A percentile compares a stretch with the other conserved stretches of the same genome.
phyloP scores from a whole-genome alignment of 1,139 yeast species.

The Entelexis paramagnoliae region DNA sequence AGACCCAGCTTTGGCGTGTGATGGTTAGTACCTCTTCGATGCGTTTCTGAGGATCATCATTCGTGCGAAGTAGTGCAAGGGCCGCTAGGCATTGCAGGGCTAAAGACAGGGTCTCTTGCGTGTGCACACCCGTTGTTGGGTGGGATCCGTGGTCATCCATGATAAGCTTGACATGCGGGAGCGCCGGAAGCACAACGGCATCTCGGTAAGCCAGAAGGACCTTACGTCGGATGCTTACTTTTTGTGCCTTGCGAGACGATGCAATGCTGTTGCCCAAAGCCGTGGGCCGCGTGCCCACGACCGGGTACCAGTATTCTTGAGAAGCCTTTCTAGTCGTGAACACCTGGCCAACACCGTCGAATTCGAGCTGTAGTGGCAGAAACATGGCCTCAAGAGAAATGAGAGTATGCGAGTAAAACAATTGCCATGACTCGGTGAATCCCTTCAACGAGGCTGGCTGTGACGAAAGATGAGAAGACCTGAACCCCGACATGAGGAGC shows the following conservation, averaged over 20 bases:
- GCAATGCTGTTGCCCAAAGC: neutral
- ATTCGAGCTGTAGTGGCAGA: slow-evolving; percentile 48
- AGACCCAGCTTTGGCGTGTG: slow-evolving; percentile 1
- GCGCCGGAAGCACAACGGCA: slow-evolving; percentile 32
- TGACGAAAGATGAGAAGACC: slow-evolving; percentile 26
- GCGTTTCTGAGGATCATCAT: slow-evolving; percentile 44
- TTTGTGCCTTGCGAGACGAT: slow-evolving; percentile 19
- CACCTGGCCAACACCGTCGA: slow-evolving; percentile 35
- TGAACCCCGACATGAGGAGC: slow-evolving; percentile 32
- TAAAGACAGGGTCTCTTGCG: slow-evolving; percentile 32
- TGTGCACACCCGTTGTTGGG: slow-evolving; percentile 15
- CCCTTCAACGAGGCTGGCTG: slow-evolving; percentile 25
- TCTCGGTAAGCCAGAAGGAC: slow-evolving; percentile 33
- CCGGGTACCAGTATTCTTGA: slow-evolving; percentile 35
- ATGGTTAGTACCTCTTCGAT: slow-evolving; percentile 38
- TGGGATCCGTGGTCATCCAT: slow-evolving; percentile 13
- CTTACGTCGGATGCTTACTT: slow-evolving; percentile 30
- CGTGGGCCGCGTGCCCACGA: slow-evolving; percentile 16
- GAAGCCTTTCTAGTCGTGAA: slow-evolving; percentile 29
- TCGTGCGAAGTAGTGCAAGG: slow-evolving; percentile 41
- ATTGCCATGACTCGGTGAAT: slow-evolving; percentile 42
- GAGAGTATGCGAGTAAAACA: slow-evolving; percentile 43
- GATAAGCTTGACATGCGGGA: slow-evolving; percentile 35
- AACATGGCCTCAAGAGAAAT: slow-evolving; percentile 52
- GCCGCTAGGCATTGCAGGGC: slow-evolving; percentile 50